Conservation (phyloP, 805 yeast genomes). For the Saccharomycopsis sp. region DNA sequence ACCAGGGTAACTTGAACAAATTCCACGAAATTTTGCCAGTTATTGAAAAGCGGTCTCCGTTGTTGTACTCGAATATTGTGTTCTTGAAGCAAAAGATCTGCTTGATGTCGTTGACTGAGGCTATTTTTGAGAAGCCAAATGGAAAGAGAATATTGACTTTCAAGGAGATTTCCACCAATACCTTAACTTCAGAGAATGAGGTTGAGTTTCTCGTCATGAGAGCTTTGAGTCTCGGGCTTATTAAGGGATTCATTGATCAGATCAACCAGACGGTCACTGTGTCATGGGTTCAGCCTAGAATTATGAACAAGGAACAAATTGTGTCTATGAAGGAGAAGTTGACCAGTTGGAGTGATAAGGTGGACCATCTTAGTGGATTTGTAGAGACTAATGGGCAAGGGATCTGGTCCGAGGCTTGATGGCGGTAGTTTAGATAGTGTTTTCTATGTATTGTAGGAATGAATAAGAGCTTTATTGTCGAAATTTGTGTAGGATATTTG, state of each 20-base stretch:
- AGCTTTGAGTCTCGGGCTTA: constrained; percentile 75
- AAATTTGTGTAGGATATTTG: background rate
- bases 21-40: constrained; percentile 47
- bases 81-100: constrained; percentile 87
- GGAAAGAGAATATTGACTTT: constrained; percentile 70
- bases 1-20: constrained; percentile 65
- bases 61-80: constrained; percentile 49
- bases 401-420: constrained; percentile 57
- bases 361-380: constrained; percentile 54
- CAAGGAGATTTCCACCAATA: constrained; percentile 64
- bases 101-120: constrained; percentile 84
- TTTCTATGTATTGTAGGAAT: too few species aligned
- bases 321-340: constrained; percentile 67
- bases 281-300: constrained; percentile 95
- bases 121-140: constrained; percentile 71
- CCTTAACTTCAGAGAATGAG: constrained; percentile 51
- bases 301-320: constrained; percentile 77
- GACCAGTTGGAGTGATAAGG: constrained; percentile 72
- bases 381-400: constrained; percentile 57
- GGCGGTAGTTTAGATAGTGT: too few species aligned
- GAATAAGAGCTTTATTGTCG: too few species aligned
- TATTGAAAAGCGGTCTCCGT: constrained; percentile 42
- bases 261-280: constrained; percentile 70
- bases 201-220: constrained; percentile 91
- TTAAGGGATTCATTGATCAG: constrained; percentile 89